phyloP scores from a whole-genome alignment of 768 basidiomycete genomes.

The Chalciporus piperatus region DNA sequence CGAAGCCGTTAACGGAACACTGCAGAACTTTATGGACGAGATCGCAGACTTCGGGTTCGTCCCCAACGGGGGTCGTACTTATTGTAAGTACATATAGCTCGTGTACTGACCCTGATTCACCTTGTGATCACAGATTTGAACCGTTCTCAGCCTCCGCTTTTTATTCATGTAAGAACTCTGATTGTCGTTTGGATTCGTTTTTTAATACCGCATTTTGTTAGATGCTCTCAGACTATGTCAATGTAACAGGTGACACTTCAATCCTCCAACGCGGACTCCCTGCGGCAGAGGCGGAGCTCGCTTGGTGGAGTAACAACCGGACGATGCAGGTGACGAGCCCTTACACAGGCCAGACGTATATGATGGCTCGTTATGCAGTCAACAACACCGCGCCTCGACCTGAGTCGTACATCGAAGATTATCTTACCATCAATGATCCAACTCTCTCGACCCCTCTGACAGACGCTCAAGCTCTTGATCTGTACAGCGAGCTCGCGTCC shows the following conservation, averaged over 20 bases:
- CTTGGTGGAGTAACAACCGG: slow-evolving; percentile 81
- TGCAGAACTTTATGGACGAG: slow-evolving; percentile 96
- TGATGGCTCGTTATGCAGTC: slow-evolving; percentile 72
- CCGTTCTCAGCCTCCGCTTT: slow-evolving; percentile 91
- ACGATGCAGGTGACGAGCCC: slow-evolving; percentile 66
- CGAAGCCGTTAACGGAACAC: slow-evolving; percentile 66
- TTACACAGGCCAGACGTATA: slow-evolving; percentile 61
- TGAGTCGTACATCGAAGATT: slow-evolving; percentile 82
- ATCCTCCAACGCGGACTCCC: slow-evolving; percentile 82
- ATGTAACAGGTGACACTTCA: slow-evolving; percentile 63
- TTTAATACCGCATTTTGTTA: slow-evolving; percentile 25
- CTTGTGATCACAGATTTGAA: slow-evolving; percentile 56
- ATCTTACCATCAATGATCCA: slow-evolving; percentile 70
- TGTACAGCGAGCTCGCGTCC: slow-evolving; percentile 87
- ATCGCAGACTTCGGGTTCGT: slow-evolving; percentile 83
- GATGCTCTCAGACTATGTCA: slow-evolving; percentile 90
- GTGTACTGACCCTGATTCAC: not conserved
- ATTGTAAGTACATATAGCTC: slow-evolving; percentile 48
- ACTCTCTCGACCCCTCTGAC: slow-evolving; percentile 52
- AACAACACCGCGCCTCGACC: slow-evolving; percentile 86
- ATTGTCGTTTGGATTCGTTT: not conserved
- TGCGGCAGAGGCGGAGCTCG: slow-evolving; percentile 77
- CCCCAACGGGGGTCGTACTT: slow-evolving; percentile 91
- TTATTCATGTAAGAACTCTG: slow-evolving; percentile 58
- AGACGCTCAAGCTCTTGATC: slow-evolving; percentile 50